Conservation (phyloP, 441 rosid species). For the Rhodomyrtus psidioides region DNA sequence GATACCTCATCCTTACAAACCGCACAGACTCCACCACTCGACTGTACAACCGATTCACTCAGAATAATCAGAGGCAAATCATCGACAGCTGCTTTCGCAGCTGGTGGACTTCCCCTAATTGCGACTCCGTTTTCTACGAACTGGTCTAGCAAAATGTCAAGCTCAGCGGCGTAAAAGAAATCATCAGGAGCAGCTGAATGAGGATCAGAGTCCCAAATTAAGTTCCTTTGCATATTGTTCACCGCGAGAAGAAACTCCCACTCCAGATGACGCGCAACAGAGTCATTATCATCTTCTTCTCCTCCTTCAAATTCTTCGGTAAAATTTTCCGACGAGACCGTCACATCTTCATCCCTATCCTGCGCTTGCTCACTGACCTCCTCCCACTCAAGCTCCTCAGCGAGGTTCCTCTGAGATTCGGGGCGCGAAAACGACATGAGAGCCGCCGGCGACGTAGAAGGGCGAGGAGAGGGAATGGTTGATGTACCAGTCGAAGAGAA, state of each 20-base stretch:
- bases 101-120: slow-evolving; percentile 15
- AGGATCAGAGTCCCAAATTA: slow-evolving; percentile 1
- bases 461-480: not conserved
- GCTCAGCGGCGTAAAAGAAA: not conserved
- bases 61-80: slow-evolving; percentile 11
- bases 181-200: not conserved
- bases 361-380: not conserved
- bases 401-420: not conserved
- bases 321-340: not conserved
- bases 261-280: slow-evolving; percentile 7
- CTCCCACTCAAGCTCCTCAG: slow-evolving; percentile 5
- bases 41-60: slow-evolving; percentile 2
- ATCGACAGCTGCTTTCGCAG: slow-evolving; percentile 9
- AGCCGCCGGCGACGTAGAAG: not conserved
- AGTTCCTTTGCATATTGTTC: slow-evolving; percentile 2
- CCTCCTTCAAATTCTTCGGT: not conserved
- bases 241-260: slow-evolving; percentile 17
- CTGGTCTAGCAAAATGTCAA: slow-evolving; percentile 5
- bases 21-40: slow-evolving; percentile 9
- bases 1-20: slow-evolving; percentile 18
- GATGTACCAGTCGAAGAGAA: not conserved
- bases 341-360: not conserved
- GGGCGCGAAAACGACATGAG: not conserved
- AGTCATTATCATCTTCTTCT: not conserved
- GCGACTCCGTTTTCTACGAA: not conserved